Evolutionary conservation across 345 rosid species (phyloP).

Genomic region (Populus alba): DNA sequence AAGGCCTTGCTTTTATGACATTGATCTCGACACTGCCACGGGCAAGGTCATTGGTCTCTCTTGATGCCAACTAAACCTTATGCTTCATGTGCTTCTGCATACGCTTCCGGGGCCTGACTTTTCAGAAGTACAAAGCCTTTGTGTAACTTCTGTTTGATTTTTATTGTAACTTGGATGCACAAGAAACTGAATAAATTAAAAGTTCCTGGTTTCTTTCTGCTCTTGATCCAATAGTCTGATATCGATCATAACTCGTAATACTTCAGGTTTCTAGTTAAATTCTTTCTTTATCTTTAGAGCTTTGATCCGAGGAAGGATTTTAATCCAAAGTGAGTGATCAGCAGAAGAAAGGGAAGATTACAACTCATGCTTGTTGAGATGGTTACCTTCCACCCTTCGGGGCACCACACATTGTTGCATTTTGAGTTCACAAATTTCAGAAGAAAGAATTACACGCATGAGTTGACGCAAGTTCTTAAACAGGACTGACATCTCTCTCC

Average conservation of each 20-base stretch:
- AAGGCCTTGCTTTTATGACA: slow-evolving; percentile 94
- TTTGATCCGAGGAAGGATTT: not conserved
- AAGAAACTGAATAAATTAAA: not conserved
- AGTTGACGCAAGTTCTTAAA: not conserved
- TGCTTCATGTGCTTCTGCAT: not conserved
- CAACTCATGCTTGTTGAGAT: too few relatives aligned
- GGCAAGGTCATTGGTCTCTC: slow-evolving; percentile 92
- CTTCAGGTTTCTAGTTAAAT: not conserved
- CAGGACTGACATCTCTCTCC: not conserved
- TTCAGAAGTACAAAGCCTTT: not conserved
- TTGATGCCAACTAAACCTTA: slow-evolving; percentile 15
- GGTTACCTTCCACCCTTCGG: too few relatives aligned
- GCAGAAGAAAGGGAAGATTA: too few relatives aligned
- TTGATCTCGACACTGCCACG: slow-evolving; percentile 72
- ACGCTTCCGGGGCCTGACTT: not conserved
- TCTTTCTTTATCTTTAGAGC: not conserved
- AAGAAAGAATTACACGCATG: not conserved
- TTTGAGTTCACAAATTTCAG: too few relatives aligned
- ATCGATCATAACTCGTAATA: not conserved
- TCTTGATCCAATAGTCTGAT: not conserved
- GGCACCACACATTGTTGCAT: too few relatives aligned
- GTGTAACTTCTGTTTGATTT: not conserved
- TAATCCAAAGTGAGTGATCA: too few relatives aligned
- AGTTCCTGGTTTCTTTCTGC: not conserved
- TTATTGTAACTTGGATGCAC: not conserved